phyloP scores from a whole-genome alignment of 768 basidiomycete species.

The Rhodotorula sphaerocarpa region DNA sequence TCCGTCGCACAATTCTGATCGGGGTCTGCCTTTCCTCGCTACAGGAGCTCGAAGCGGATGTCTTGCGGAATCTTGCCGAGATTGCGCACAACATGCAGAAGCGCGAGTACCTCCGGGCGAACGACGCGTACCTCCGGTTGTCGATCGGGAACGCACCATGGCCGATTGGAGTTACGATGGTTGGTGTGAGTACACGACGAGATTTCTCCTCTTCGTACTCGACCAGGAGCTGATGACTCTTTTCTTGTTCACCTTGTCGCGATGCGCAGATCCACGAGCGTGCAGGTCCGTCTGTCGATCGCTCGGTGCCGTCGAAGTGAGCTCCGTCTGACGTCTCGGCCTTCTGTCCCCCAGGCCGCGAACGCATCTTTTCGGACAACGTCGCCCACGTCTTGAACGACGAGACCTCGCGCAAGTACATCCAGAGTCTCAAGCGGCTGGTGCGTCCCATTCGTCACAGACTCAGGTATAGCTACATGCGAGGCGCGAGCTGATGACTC shows the following conservation, averaged over 20 bases:
- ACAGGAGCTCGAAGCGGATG: conserved; percentile 68
- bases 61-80: conserved; percentile 73
- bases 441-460: conserved; percentile 62
- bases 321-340: no score
- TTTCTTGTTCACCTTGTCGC: not conserved
- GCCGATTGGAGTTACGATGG: conserved; percentile 99
- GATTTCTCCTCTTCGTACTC: not conserved
- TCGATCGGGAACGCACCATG: conserved; percentile 98
- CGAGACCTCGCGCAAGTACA: conserved; percentile 97
- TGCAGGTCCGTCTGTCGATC: no score
- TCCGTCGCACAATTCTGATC: no score
- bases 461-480: no score
- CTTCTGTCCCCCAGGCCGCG: no score
- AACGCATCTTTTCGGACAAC: conserved; percentile 94
- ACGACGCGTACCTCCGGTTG: conserved; percentile 91
- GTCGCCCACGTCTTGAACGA: conserved; percentile 98
- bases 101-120: conserved; percentile 87
- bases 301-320: no score
- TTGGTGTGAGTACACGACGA: conserved; percentile 49
- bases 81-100: conserved; percentile 95
- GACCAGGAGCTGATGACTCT: no score
- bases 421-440: conserved; percentile 88
- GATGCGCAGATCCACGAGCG: conserved; percentile 74
- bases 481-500: no score
- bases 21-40: not conserved